Conservation (phyloP, 2,329 filamentous ascomycete genomes). For the Clonostachys sp. region DNA sequence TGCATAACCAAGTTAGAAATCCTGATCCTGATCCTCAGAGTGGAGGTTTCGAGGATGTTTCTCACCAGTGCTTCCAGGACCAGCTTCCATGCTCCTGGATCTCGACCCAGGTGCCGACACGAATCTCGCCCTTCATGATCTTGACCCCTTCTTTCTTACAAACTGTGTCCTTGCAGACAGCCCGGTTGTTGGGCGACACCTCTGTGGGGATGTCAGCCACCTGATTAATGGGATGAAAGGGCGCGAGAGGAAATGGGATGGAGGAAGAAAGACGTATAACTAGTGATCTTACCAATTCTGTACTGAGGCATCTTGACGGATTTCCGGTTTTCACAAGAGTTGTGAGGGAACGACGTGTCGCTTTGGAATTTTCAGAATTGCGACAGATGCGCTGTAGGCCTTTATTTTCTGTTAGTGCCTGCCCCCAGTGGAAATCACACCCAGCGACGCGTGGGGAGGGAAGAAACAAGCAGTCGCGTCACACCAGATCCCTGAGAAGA, state of each 20-base stretch:
- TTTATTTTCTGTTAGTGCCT: too few species aligned
- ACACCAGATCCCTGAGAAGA: too few species aligned
- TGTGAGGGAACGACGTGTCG: too few species aligned
- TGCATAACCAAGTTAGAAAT: not conserved
- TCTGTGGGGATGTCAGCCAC: conserved; percentile 45
- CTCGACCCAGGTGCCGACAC: conserved; percentile 70
- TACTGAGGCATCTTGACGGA: conserved; percentile 35
- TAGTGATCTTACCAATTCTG: conserved; percentile 34
- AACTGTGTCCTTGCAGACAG: conserved; percentile 65
- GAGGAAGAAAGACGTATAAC: not conserved
- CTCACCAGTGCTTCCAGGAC: conserved; percentile 84
- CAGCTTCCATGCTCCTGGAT: conserved; percentile 59
- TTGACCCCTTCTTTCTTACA: conserved; percentile 71
- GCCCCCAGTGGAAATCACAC: too few species aligned
- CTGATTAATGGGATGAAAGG: not conserved
- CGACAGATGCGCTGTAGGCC: too few species aligned
- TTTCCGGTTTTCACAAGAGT: too few species aligned
- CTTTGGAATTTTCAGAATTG: too few species aligned
- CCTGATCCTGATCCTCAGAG: not conserved
- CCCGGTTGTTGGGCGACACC: conserved; percentile 63
- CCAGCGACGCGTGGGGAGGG: too few species aligned
- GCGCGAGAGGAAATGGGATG: not conserved
- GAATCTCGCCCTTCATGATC: conserved; percentile 73
- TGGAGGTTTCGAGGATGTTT: not conserved
- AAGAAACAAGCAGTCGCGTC: too few species aligned